Conservation (phyloP, 1,284 basidiomycete species). For the Ustilago shanxiensis region DNA sequence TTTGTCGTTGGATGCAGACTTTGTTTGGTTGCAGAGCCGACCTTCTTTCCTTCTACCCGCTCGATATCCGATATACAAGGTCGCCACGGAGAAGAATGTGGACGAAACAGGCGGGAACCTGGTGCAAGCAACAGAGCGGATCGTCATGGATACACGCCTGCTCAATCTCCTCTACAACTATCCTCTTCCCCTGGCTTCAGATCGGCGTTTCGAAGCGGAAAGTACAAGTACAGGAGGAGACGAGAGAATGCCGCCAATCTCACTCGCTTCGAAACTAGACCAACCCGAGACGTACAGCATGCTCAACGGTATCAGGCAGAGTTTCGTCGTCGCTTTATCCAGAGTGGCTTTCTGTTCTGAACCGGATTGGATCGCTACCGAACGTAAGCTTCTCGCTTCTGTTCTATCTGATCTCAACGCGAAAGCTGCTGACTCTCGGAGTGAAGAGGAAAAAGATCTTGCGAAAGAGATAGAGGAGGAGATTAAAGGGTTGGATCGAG, state of each 20-base stretch:
- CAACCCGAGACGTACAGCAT: conserved; percentile 55
- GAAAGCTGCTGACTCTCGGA: neutral
- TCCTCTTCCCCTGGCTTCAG: conserved; percentile 29
- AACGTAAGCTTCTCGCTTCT: conserved; percentile 13
- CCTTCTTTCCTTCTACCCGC: conserved; percentile 34
- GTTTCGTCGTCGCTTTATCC: conserved; percentile 56
- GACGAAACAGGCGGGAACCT: conserved; percentile 34
- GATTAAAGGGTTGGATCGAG: conserved; percentile 25
- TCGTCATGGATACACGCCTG: conserved; percentile 53
- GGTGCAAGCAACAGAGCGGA: conserved; percentile 51
- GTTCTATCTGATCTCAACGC: conserved; percentile 17
- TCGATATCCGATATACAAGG: conserved; percentile 12
- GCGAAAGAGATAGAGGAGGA: conserved; percentile 17
- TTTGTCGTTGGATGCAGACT: conserved; percentile 53
- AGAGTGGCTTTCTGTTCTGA: conserved; percentile 61
- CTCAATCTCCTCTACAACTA: conserved; percentile 59
- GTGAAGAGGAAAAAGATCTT: conserved; percentile 10
- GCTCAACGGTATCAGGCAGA: conserved; percentile 63
- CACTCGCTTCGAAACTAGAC: conserved; percentile 51
- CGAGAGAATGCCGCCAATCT: conserved; percentile 35
- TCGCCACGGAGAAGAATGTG: neutral
- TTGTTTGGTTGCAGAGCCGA: conserved; percentile 46
- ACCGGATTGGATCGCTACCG: conserved; percentile 56
- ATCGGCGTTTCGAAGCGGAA: conserved; percentile 15
- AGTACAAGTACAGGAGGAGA: neutral